Evolutionary conservation across 441 rosid species (phyloP).

Genomic region (Populus hybrid): DNA sequence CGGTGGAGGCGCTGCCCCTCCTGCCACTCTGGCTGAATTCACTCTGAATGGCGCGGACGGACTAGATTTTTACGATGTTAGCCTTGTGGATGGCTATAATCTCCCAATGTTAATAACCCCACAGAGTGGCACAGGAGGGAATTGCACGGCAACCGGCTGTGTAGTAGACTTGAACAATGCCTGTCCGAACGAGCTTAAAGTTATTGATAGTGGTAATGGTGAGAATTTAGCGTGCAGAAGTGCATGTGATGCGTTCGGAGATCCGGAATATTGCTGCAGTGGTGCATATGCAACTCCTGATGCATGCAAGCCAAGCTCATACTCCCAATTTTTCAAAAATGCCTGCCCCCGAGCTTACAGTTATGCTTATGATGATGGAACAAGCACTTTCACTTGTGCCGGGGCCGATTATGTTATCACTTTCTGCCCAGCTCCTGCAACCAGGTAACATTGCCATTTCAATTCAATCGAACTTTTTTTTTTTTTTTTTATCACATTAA

Average conservation of each 20-base stretch:
- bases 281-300: slow-evolving; percentile 72
- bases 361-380: slow-evolving; percentile 76
- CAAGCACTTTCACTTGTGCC: slow-evolving; percentile 81
- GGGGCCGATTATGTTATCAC: slow-evolving; percentile 57
- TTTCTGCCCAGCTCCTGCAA: slow-evolving; percentile 55
- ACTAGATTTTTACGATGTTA: slow-evolving; percentile 83
- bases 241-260: slow-evolving; percentile 86
- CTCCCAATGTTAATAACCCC: slow-evolving; percentile 78
- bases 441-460: slow-evolving; percentile 42
- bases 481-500: too few species aligned
- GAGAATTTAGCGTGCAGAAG: slow-evolving; percentile 73
- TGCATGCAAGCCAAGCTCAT: slow-evolving; percentile 65
- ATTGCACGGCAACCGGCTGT: slow-evolving; percentile 73
- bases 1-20: slow-evolving; percentile 75
- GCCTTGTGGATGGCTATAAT: slow-evolving; percentile 95
- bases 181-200: slow-evolving; percentile 77
- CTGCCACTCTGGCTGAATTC: slow-evolving; percentile 89
- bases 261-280: slow-evolving; percentile 74
- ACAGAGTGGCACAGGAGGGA: slow-evolving; percentile 58
- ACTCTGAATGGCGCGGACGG: slow-evolving; percentile 79
- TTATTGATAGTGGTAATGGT: slow-evolving; percentile 37
- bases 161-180: slow-evolving; percentile 57
- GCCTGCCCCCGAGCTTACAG: slow-evolving; percentile 78
- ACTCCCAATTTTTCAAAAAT: slow-evolving; percentile 66
- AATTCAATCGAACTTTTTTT: too few species aligned